Conservation (phyloP, 305 asterid genomes). For the Nicotiana rustica region DNA sequence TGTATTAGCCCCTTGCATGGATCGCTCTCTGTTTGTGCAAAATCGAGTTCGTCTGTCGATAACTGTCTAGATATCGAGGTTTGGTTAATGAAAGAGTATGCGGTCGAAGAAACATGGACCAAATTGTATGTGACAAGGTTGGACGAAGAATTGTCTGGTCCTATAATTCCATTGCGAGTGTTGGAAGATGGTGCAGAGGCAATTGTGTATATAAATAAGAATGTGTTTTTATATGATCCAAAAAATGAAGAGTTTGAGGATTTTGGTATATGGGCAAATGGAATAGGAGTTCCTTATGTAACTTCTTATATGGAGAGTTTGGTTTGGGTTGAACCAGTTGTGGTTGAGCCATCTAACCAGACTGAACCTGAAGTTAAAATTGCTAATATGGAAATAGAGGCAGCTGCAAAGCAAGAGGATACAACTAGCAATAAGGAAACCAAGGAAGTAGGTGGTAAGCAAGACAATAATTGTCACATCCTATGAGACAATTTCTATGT, state of each 20-base stretch:
- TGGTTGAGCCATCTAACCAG: not conserved
- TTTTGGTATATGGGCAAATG: constrained; percentile 30
- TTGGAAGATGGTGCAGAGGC: constrained; percentile 23
- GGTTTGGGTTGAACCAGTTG: constrained; percentile 26
- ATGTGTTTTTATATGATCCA: constrained; percentile 25
- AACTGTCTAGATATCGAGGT: not conserved
- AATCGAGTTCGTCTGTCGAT: not conserved
- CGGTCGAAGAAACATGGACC: not conserved
- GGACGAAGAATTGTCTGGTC: constrained; percentile 26
- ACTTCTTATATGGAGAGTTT: constrained; percentile 22
- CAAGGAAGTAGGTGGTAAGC: not conserved
- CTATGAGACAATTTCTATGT: not conserved
- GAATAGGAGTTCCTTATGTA: constrained; percentile 30
- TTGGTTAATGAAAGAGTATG: constrained; percentile 23
- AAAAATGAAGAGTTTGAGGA: constrained; percentile 26
- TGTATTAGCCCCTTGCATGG: constrained; percentile 19
- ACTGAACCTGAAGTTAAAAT: not conserved
- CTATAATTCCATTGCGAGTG: constrained; percentile 24
- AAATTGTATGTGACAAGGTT: constrained; percentile 18
- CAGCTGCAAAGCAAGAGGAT: not conserved
- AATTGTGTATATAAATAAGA: constrained; percentile 27
- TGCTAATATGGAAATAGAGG: not conserved
- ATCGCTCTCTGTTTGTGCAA: not conserved
- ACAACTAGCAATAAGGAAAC: not conserved
- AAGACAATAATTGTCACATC: constrained; percentile 24